These are phyloP conservation scores for Aspergillus oerlinghausenensis DNA, from an alignment of 2,329 filamentous ascomycete species.

Conservation along the genomic window DNA sequence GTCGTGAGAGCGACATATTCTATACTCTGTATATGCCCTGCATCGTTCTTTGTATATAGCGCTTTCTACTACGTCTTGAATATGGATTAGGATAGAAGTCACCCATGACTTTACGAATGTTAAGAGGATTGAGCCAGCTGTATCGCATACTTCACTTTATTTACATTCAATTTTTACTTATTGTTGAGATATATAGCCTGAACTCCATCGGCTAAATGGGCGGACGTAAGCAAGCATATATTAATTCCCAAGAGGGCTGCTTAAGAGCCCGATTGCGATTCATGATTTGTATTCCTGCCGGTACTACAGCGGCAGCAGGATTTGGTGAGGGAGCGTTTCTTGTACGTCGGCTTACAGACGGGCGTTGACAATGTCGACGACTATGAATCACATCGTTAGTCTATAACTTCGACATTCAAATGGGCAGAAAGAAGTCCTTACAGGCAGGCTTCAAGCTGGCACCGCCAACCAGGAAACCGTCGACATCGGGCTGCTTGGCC, in stretches of 20 bases:
- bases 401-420: slow-evolving; percentile 13
- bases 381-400: slow-evolving; percentile 25
- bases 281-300: not conserved
- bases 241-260: not conserved
- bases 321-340: not conserved
- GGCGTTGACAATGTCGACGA: slow-evolving; percentile 67
- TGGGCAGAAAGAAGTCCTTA: slow-evolving; percentile 42
- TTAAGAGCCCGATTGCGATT: not conserved
- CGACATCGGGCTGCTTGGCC: slow-evolving; percentile 88
- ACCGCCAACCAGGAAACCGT: slow-evolving; percentile 95
- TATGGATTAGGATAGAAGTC: not conserved
- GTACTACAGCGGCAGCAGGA: not conserved
- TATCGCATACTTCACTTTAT: not conserved
- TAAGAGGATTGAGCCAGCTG: not conserved
- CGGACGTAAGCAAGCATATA: not conserved
- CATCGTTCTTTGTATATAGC: not conserved
- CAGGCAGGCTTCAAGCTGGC: slow-evolving; percentile 95
- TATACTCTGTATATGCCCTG: not conserved
- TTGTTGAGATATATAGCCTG: not conserved
- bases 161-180: not conserved
- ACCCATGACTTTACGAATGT: not conserved
- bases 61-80: not conserved
- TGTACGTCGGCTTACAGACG: slow-evolving; percentile 38
- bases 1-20: slow-evolving; percentile 23
- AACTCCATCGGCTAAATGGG: not conserved